Evolutionary conservation across 2,329 filamentous ascomycete genomes (phyloP).

Genomic region (Phaeosphaeriaceae sp.): DNA sequence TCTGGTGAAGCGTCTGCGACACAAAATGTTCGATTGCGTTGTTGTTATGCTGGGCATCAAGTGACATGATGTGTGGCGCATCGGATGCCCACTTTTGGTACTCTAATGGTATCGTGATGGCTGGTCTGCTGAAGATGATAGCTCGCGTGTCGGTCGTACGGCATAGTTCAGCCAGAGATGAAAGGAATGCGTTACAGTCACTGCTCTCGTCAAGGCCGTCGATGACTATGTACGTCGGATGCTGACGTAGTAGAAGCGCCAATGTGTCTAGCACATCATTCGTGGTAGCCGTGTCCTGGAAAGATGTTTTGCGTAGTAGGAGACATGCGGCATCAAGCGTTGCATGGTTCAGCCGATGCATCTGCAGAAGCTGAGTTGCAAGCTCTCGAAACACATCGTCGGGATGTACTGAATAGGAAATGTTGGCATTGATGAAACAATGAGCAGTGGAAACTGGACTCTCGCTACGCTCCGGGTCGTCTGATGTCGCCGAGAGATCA

Average conservation of each 20-base stretch:
- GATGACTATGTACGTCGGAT: conserved; percentile 39
- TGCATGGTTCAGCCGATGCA: conserved; percentile 26
- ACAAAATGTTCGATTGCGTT: conserved; percentile 27
- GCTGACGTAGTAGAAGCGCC: conserved; percentile 35
- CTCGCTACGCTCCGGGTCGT: conserved; percentile 30
- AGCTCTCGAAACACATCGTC: conserved; percentile 35
- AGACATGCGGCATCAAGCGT: conserved; percentile 38
- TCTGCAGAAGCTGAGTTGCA: conserved; percentile 32
- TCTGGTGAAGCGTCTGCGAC: conserved; percentile 22
- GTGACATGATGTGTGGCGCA: conserved; percentile 28
- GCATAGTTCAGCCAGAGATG: conserved; percentile 28
- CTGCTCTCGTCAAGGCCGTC: conserved; percentile 39
- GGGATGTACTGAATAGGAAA: conserved; percentile 20
- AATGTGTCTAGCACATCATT: conserved; percentile 36
- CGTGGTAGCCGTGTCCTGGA: conserved; percentile 30
- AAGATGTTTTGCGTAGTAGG: conserved; percentile 32
- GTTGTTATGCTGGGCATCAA: conserved; percentile 25
- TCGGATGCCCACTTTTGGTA: conserved; percentile 40
- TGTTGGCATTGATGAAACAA: conserved; percentile 31
- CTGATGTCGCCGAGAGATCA: conserved; percentile 26
- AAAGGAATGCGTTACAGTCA: conserved; percentile 26
- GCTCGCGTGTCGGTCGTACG: conserved; percentile 30
- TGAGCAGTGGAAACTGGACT: conserved; percentile 29
- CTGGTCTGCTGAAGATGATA: conserved; percentile 35
- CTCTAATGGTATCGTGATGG: conserved; percentile 31